phyloP scores from a whole-genome alignment of 2,329 filamentous ascomycete genomes.

The Ophiostoma populinum region DNA sequence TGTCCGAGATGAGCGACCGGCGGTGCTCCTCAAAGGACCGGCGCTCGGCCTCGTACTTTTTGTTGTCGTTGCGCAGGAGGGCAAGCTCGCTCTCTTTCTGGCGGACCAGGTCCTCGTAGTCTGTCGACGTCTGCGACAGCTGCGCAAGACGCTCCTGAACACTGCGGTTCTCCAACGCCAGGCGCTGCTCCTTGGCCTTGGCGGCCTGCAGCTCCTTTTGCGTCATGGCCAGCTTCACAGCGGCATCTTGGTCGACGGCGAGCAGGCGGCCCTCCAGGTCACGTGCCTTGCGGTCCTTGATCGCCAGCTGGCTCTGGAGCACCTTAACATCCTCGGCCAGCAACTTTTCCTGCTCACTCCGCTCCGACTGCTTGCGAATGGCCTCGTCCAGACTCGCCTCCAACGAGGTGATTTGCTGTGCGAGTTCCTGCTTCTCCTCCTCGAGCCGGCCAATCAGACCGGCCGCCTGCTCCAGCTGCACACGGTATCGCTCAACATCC shows the following conservation, averaged over 20 bases:
- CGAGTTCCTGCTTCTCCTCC: conserved; percentile 63
- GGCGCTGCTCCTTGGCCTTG: conserved; percentile 57
- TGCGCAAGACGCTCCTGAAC: conserved; percentile 74
- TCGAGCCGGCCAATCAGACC: conserved; percentile 74
- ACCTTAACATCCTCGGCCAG: conserved; percentile 76
- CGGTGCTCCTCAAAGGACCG: conserved; percentile 66
- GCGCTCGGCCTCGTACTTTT: conserved; percentile 66
- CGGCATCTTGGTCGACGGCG: conserved; percentile 73
- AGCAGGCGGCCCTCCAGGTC: conserved; percentile 75
- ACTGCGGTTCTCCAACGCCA: conserved; percentile 63
- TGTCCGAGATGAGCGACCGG: conserved; percentile 50
- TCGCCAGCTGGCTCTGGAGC: conserved; percentile 71
- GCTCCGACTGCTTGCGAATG: conserved; percentile 51
- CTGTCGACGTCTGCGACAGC: conserved; percentile 77
- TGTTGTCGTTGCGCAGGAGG: conserved; percentile 69
- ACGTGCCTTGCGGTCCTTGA: conserved; percentile 79
- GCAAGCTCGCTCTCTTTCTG: conserved; percentile 88
- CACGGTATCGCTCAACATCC: conserved; percentile 60
- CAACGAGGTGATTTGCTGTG: conserved; percentile 47
- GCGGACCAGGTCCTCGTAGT: conserved; percentile 85
- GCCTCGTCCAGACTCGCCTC: conserved; percentile 56
- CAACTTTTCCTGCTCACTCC: conserved; percentile 57
- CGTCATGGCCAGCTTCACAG: conserved; percentile 62
- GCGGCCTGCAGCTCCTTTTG: conserved; percentile 64
- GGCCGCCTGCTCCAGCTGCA: conserved; percentile 81